Percentiles rank a stretch among this genome's conserved stretches.
These are phyloP conservation scores for Gossypium mustelinum DNA, from an alignment of 345 rosid genomes.

Conservation along the genomic window DNA sequence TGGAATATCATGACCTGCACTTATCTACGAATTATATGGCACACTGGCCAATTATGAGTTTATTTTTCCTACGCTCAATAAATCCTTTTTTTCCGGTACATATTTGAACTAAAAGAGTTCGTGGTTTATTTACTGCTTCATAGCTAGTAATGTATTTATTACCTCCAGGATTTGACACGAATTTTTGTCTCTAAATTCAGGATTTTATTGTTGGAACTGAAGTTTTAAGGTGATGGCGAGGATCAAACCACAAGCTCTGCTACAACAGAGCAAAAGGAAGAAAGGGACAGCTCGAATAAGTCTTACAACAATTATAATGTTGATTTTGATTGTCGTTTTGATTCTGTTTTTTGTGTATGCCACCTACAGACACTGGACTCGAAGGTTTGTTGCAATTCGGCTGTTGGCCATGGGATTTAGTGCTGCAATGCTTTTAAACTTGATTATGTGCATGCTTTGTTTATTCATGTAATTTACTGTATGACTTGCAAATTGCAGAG, in stretches of 20 bases:
- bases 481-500: not conserved
- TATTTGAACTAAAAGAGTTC: not conserved
- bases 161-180: not conserved
- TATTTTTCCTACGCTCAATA: not conserved
- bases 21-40: not conserved
- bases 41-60: no score
- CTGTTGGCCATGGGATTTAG: not conserved
- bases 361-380: conserved; percentile 54
- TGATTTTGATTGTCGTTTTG: conserved; percentile 40
- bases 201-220: conserved; percentile 20
- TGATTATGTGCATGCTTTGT: not conserved
- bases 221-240: conserved; percentile 46
- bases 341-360: conserved; percentile 48
- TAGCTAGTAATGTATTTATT: not conserved
- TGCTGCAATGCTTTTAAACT: not conserved
- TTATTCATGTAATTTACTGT: not conserved
- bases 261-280: conserved; percentile 77
- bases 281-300: conserved; percentile 58
- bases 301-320: conserved; percentile 38
- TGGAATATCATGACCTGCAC: not conserved
- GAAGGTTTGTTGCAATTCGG: conserved; percentile 34
- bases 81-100: not conserved
- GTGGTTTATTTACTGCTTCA: not conserved
- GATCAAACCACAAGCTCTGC: conserved; percentile 73
- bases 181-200: not conserved